Evolutionary conservation across 2,329 filamentous ascomycete species (phyloP), one percentile per base, ranked within the genome.

Genomic region (Ascochyta rabiei): DNA sequence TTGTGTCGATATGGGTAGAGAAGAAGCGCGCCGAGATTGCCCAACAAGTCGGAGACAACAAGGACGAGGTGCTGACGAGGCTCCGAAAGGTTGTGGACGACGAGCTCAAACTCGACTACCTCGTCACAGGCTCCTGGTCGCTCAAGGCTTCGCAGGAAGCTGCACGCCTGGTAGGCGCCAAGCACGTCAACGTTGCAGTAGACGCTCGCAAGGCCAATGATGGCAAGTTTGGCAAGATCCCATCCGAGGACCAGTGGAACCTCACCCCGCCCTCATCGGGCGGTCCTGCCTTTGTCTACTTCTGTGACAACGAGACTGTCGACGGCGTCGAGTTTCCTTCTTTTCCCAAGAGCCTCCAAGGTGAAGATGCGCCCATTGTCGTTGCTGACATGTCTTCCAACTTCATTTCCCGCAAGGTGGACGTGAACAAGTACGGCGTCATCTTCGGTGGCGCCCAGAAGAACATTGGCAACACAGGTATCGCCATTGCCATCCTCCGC

Each of bases 371-470:
- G 1, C 73, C 74, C 28, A 84, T 96, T 55, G 89, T 98, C 6
- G 88, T 96, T 5, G 91, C 90, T 18, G 93, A 98, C 75, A 96
- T 98, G 90, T 89, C 85, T 41, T 96, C 91, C 55, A 98, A 97
- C 76, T 96, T 98, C 71, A 86, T 98, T 46, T 91, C 90, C 41
- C 82, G 91, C 38, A 84, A 82, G 59, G 84, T 97, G 21, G 88
- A 93, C 30, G 84, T 96, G 42, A 81, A 80, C 63, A 93, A 95
- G 71, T 96, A 89, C 76, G 89, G 88, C 1, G 80, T 89, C 63
- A 89, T 98, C 71, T 97, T 97, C 79, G 96, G 83, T 59, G 92
- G 93, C 41, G 92, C 93, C 0, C 93, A 97, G 74, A 97, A 98
- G 84, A 97, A 98, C 77, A 83, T 97, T 10, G 93, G 93, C 24